These are phyloP conservation scores for Gliomastix tumulicola DNA, from an alignment of 2,329 filamentous ascomycete genomes.

Conservation along the genomic window DNA sequence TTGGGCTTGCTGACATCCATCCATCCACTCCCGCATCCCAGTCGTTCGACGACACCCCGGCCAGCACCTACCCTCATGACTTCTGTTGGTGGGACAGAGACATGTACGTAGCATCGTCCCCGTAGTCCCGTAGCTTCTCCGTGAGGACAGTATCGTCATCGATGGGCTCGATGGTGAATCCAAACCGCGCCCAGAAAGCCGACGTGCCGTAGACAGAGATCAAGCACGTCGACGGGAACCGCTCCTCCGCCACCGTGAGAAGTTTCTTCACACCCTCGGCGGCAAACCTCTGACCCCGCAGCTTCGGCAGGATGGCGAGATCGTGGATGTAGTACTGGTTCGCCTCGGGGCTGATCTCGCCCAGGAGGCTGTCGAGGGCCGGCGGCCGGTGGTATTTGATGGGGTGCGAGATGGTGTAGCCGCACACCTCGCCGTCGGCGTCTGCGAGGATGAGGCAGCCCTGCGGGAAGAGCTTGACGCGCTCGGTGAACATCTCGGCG, in stretches of 20 bases:
- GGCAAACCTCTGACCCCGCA: slow-evolving; percentile 18
- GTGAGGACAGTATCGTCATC: slow-evolving; percentile 9
- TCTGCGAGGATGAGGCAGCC: slow-evolving; percentile 21
- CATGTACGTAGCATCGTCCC: slow-evolving; percentile 21
- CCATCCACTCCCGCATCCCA: too few species aligned
- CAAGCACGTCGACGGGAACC: slow-evolving; percentile 18
- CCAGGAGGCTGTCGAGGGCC: slow-evolving; percentile 19
- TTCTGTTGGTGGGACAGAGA: too few species aligned
- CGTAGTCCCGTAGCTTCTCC: slow-evolving; percentile 21
- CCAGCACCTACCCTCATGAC: too few species aligned
- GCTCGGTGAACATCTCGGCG: slow-evolving; percentile 19
- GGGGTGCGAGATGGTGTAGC: slow-evolving; percentile 27
- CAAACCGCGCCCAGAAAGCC: slow-evolving; percentile 22
- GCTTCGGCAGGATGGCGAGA: slow-evolving; percentile 18
- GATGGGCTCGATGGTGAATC: slow-evolving; percentile 15
- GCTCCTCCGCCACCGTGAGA: slow-evolving; percentile 11
- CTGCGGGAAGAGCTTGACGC: slow-evolving; percentile 21
- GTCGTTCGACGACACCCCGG: too few species aligned
- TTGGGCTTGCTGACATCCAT: too few species aligned
- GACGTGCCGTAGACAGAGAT: slow-evolving; percentile 26
- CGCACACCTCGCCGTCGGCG: slow-evolving; percentile 11
- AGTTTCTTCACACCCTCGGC: slow-evolving; percentile 13
- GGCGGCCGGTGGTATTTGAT: slow-evolving; percentile 20
- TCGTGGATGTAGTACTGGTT: slow-evolving; percentile 30
- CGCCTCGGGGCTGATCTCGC: slow-evolving; percentile 15